A percentile compares a stretch with the other conserved stretches of the same genome.
Evolutionary conservation across 2,329 filamentous ascomycete species (phyloP).

Genomic region (Aspergillus jensenii): DNA sequence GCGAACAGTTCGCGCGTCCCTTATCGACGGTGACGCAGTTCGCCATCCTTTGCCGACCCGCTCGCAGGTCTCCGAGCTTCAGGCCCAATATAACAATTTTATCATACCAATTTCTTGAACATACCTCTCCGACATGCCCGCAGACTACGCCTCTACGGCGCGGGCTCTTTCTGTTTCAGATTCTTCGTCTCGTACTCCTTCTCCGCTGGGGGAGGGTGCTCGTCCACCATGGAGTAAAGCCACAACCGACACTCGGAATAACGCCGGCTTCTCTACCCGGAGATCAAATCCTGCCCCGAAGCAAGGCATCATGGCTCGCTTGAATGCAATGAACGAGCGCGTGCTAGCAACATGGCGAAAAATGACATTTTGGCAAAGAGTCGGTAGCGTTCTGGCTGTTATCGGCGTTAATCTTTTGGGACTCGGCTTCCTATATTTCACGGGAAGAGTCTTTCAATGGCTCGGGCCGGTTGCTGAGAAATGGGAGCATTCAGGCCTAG

Average conservation of each 20-base stretch:
- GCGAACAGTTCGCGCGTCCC: background rate
- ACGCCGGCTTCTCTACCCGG: constrained; percentile 35
- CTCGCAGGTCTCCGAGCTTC: constrained; percentile 11
- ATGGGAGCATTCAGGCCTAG: constrained; percentile 72
- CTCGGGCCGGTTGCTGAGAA: constrained; percentile 70
- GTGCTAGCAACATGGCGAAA: constrained; percentile 35
- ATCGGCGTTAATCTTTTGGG: constrained; percentile 55
- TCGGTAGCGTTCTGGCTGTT: constrained; percentile 55
- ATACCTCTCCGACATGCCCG: constrained; percentile 34
- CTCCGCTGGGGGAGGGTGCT: constrained; percentile 45
- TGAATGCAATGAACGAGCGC: constrained; percentile 34
- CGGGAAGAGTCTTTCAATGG: constrained; percentile 73
- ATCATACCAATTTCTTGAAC: background rate
- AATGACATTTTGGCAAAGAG: constrained; percentile 58
- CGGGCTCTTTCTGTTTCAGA: constrained; percentile 55
- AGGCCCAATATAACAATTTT: background rate
- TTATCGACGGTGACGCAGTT: constrained; percentile 2
- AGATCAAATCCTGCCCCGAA: constrained; percentile 36
- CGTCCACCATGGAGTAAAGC: constrained; percentile 55
- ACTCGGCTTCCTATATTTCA: constrained; percentile 74
- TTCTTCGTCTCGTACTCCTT: constrained; percentile 44
- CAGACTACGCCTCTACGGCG: constrained; percentile 53
- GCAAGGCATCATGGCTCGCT: constrained; percentile 35
- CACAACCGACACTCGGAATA: constrained; percentile 42
- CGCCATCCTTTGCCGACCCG: constrained; percentile 4